These are phyloP conservation scores for Claviceps capensis DNA, from an alignment of 2,329 filamentous ascomycete genomes.

Conservation along the genomic window DNA sequence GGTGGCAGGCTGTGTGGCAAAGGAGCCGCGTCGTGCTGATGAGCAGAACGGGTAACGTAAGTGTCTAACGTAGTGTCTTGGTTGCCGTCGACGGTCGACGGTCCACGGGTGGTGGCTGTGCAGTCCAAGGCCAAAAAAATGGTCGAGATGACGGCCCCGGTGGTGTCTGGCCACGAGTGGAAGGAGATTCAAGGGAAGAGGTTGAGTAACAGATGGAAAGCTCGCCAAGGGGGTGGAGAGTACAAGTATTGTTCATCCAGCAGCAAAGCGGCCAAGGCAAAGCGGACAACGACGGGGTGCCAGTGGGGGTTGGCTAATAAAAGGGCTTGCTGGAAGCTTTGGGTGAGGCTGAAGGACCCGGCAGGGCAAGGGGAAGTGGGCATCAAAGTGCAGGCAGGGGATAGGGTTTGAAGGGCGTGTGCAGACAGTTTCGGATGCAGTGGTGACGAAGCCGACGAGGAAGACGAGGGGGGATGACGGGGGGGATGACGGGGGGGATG, in stretches of 20 bases:
- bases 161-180: background rate
- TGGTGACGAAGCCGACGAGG: background rate
- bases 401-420: background rate
- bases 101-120: background rate
- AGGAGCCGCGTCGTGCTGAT: background rate
- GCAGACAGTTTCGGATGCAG: background rate
- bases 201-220: slow-evolving; percentile 4
- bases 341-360: slow-evolving; percentile 8
- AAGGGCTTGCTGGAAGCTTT: background rate
- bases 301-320: background rate
- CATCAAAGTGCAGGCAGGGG: background rate
- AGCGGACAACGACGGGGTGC: background rate
- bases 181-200: slow-evolving; percentile 6
- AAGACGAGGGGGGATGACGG: background rate
- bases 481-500: background rate
- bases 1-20: slow-evolving; percentile 2
- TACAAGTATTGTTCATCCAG: slow-evolving; percentile 5
- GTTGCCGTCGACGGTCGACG: background rate
- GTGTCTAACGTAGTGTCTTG: no score
- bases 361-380: slow-evolving; percentile 1
- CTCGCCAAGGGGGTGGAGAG: slow-evolving; percentile 6
- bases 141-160: slow-evolving; percentile 10
- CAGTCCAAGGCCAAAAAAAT: background rate
- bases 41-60: background rate
- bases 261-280: slow-evolving; percentile 2